phyloP scores from a whole-genome alignment of 305 asterid genomes.

The Fraxinus sp. region DNA sequence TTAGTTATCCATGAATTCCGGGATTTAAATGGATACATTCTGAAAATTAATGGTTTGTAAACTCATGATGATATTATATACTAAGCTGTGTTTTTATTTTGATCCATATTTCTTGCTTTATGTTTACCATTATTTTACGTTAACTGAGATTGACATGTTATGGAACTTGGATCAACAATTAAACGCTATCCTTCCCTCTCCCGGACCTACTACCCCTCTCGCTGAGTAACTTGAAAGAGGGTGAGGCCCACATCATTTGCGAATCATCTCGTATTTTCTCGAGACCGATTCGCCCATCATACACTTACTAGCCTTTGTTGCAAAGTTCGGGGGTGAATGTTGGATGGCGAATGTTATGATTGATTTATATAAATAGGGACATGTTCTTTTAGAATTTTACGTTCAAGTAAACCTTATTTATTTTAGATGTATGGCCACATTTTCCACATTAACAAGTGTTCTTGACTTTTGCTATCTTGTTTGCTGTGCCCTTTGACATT shows the following conservation, averaged over 20 bases:
- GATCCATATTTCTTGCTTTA: background rate
- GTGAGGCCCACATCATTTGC: background rate
- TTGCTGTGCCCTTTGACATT: background rate
- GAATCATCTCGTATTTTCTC: background rate
- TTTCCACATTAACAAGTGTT: background rate
- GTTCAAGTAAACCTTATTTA: background rate
- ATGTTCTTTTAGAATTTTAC: background rate
- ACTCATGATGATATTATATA: background rate
- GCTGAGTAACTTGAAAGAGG: background rate
- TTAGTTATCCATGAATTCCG: background rate
- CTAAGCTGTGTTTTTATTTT: background rate
- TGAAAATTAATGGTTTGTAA: background rate
- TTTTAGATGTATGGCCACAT: background rate
- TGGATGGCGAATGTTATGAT: background rate
- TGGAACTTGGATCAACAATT: background rate
- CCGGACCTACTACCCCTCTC: background rate
- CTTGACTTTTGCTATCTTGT: background rate
- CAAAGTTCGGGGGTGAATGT: background rate
- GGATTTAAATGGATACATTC: background rate
- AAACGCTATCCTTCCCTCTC: background rate
- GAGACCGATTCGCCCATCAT: background rate
- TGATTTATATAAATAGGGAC: background rate
- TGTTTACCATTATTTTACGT: background rate
- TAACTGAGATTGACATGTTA: background rate
- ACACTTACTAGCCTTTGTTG: background rate